These are phyloP conservation scores for Thinopyrum elongatum DNA, from an alignment of 176 grass and related monocot genomes.

Conservation along the genomic window DNA sequence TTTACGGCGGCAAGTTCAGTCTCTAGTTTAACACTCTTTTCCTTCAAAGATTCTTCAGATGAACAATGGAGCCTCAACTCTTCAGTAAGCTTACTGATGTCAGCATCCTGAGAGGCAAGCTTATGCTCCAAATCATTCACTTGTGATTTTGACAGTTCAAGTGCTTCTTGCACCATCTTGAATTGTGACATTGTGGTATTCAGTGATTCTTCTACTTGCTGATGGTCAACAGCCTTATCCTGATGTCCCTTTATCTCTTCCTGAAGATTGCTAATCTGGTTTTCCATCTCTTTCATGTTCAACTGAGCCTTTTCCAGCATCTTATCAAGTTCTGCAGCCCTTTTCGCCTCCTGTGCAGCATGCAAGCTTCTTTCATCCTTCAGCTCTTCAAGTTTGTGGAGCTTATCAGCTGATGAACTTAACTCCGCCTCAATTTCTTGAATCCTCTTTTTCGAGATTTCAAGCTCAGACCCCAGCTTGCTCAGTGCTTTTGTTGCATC, in stretches of 20 bases:
- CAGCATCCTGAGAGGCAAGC: slow-evolving; percentile 56
- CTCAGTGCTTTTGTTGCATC: slow-evolving; percentile 52
- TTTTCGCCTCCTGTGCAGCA: slow-evolving; percentile 66
- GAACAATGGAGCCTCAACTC: slow-evolving; percentile 56
- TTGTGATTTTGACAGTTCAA: slow-evolving; percentile 68
- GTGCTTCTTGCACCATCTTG: slow-evolving; percentile 51
- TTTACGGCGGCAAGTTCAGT: slow-evolving; percentile 38
- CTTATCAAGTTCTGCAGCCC: slow-evolving; percentile 65
- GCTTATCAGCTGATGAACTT: slow-evolving; percentile 45
- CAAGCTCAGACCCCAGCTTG: slow-evolving; percentile 48
- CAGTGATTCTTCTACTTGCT: slow-evolving; percentile 65
- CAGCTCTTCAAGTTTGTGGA: slow-evolving; percentile 62
- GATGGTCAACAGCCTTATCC: slow-evolving; percentile 48
- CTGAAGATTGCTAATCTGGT: slow-evolving; percentile 56
- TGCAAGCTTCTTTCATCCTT: slow-evolving; percentile 59
- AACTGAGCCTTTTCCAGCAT: slow-evolving; percentile 56
- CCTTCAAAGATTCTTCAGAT: slow-evolving; percentile 67
- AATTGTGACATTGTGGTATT: slow-evolving; percentile 56
- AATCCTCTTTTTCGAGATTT: slow-evolving; percentile 56
- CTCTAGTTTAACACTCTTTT: slow-evolving; percentile 55
- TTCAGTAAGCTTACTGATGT: slow-evolving; percentile 60
- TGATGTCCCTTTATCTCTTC: slow-evolving; percentile 63
- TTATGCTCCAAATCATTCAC: slow-evolving; percentile 70
- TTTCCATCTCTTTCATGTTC: slow-evolving; percentile 76
- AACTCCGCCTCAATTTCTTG: slow-evolving; percentile 57